Conservation (phyloP, 495 filamentous ascomycete species). For the Lasiosphaeria hispida region DNA sequence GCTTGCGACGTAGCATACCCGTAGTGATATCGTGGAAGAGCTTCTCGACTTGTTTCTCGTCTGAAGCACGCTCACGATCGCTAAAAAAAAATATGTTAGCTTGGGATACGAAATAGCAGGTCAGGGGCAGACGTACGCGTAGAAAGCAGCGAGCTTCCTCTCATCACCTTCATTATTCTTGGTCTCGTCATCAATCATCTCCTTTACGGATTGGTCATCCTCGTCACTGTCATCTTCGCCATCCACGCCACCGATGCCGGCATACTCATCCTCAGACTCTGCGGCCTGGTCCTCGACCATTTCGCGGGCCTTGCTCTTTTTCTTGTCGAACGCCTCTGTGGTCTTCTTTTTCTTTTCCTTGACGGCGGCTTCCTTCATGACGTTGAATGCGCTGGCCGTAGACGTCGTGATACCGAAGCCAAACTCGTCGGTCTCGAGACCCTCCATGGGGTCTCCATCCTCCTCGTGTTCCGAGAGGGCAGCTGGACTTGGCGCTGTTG, state of each 20-base stretch:
- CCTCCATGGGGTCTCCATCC: slow-evolving; percentile 53
- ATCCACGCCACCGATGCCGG: slow-evolving; percentile 84
- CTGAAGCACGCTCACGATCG: slow-evolving; percentile 62
- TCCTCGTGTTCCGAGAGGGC: slow-evolving; percentile 48
- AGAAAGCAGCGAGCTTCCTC: slow-evolving; percentile 76
- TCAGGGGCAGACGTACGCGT: slow-evolving; percentile 64
- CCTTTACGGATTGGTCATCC: slow-evolving; percentile 55
- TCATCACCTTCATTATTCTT: slow-evolving; percentile 72
- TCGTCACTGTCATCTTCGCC: slow-evolving; percentile 80
- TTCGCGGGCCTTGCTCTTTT: slow-evolving; percentile 80
- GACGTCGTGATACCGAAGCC: slow-evolving; percentile 22
- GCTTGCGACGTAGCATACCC: slow-evolving; percentile 76
- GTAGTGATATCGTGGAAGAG: slow-evolving; percentile 89
- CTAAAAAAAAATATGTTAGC: slow-evolving; percentile 34
- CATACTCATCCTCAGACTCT: slow-evolving; percentile 98
- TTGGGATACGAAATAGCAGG: neutral
- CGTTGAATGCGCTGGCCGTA: slow-evolving; percentile 56
- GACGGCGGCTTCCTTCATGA: slow-evolving; percentile 70
- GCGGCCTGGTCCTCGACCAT: slow-evolving; percentile 92
- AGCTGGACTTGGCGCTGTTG: slow-evolving; percentile 7
- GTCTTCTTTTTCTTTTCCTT: slow-evolving; percentile 47
- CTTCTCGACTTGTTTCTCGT: slow-evolving; percentile 85
- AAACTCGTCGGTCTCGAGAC: slow-evolving; percentile 51
- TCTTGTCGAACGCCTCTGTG: slow-evolving; percentile 66
- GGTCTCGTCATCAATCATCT: slow-evolving; percentile 82